These are phyloP conservation scores for Naganishia sp. DNA, from an alignment of 1,284 basidiomycete genomes.

Conservation along the genomic window DNA sequence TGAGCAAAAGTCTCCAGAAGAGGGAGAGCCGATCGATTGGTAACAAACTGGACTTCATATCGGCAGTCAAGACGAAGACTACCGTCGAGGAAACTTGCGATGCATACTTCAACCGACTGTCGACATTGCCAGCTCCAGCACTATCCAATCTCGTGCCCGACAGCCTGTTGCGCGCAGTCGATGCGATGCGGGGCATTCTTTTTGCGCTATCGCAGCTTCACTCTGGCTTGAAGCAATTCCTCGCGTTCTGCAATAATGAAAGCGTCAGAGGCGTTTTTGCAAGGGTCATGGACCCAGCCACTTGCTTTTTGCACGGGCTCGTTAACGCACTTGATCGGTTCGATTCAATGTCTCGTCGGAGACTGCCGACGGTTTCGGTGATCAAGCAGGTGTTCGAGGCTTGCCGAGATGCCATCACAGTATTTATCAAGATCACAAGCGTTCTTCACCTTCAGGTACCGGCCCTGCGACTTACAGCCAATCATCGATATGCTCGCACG, in stretches of 20 bases:
- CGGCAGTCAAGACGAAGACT: slow-evolving; percentile 31
- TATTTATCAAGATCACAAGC: slow-evolving; percentile 82
- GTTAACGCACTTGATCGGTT: slow-evolving; percentile 91
- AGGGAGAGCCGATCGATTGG: slow-evolving; percentile 23
- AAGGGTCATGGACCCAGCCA: slow-evolving; percentile 82
- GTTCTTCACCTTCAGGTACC: slow-evolving; percentile 79
- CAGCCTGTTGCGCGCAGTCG: slow-evolving; percentile 72
- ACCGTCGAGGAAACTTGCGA: slow-evolving; percentile 74
- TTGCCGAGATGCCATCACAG: slow-evolving; percentile 79
- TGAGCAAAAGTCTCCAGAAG: slow-evolving; percentile 21
- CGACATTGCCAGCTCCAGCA: slow-evolving; percentile 61
- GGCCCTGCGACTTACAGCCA: slow-evolving; percentile 61
- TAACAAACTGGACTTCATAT: slow-evolving; percentile 23
- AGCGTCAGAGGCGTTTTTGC: slow-evolving; percentile 76
- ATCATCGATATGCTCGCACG: slow-evolving; percentile 84
- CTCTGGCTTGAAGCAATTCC: slow-evolving; percentile 84
- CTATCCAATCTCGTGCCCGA: slow-evolving; percentile 72
- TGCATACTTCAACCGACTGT: slow-evolving; percentile 87
- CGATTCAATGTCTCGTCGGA: slow-evolving; percentile 75
- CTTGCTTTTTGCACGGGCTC: slow-evolving; percentile 75
- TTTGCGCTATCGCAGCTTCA: slow-evolving; percentile 93
- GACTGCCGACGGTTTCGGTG: slow-evolving; percentile 62
- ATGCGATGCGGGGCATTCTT: slow-evolving; percentile 85
- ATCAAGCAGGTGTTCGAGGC: slow-evolving; percentile 79
- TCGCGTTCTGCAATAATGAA: slow-evolving; percentile 80